Evolutionary conservation across 1,284 basidiomycete genomes (phyloP).

Genomic region (Austroboletus niveus): DNA sequence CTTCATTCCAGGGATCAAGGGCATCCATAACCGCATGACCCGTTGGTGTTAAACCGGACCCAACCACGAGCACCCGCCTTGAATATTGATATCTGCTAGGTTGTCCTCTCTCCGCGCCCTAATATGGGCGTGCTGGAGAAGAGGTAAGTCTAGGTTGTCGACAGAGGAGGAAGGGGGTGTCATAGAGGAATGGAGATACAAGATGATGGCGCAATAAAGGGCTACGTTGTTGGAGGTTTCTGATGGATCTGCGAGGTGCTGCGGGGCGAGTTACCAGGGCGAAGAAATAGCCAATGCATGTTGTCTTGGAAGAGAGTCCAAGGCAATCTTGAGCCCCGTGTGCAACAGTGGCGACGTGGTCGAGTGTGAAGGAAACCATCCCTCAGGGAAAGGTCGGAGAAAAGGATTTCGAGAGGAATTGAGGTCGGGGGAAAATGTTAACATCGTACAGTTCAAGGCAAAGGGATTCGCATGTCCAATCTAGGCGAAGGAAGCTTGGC

Average conservation of each 20-base stretch:
- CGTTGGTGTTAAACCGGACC: not conserved
- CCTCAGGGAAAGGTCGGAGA: not conserved
- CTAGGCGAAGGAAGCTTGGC: too few species aligned
- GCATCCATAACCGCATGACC: not conserved
- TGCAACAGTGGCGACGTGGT: not conserved
- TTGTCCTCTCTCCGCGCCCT: constrained; percentile 15
- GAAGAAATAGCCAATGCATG: too few species aligned
- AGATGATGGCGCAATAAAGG: not conserved
- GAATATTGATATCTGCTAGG: constrained; percentile 3
- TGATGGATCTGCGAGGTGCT: not conserved
- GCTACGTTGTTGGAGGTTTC: not conserved
- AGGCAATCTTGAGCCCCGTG: not conserved
- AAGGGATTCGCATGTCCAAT: too few species aligned
- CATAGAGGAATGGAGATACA: too few species aligned
- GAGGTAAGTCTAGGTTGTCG: constrained; percentile 1
- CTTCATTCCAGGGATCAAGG: not conserved
- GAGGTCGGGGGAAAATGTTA: too few species aligned
- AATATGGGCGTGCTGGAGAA: constrained; percentile 16
- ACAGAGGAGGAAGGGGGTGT: too few species aligned
- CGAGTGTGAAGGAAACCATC: not conserved
- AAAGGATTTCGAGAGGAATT: too few species aligned
- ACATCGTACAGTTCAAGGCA: too few species aligned
- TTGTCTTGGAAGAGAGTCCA: not conserved
- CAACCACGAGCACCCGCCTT: not conserved
- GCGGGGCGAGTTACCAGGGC: not conserved